A percentile compares a stretch with the other conserved stretches of the same genome.
Conservation (phyloP, 345 rosid species). For the Aquilaria sinensis region DNA sequence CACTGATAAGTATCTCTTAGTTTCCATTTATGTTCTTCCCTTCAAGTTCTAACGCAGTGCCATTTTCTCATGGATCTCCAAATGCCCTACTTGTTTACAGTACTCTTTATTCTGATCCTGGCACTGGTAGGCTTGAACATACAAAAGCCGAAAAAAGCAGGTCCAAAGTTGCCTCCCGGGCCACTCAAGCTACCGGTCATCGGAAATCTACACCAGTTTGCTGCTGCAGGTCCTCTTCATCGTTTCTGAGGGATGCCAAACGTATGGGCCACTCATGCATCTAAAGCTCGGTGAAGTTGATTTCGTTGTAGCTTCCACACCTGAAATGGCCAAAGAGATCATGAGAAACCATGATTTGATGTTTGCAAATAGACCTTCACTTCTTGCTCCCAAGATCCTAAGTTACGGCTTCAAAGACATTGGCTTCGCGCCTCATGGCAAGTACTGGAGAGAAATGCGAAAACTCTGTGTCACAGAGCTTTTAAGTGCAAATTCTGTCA, state of each 20-base stretch:
- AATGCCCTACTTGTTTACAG: too few relatives aligned
- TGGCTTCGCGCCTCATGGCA: background rate
- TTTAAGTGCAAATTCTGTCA: background rate
- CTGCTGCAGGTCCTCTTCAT: background rate
- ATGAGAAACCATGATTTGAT: background rate
- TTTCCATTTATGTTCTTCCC: too few relatives aligned
- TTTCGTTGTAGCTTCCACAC: constrained; percentile 4
- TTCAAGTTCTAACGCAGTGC: too few relatives aligned
- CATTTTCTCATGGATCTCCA: too few relatives aligned
- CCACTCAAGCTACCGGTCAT: constrained; percentile 8
- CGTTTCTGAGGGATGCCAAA: too few relatives aligned
- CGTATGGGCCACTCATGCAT: constrained; percentile 10
- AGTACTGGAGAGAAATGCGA: constrained; percentile 4
- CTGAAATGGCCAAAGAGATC: constrained; percentile 7
- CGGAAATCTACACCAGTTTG: constrained; percentile 10
- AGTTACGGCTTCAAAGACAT: background rate
- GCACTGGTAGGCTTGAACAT: too few relatives aligned
- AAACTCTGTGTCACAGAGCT: constrained; percentile 1
- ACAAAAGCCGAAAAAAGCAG: too few relatives aligned
- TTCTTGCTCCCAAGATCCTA: background rate
- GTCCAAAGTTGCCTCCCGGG: constrained; percentile 8
- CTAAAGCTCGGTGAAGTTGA: constrained; percentile 5
- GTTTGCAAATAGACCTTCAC: background rate
- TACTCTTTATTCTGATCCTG: too few relatives aligned
- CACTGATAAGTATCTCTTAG: too few relatives aligned